phyloP scores from a whole-genome alignment of 495 filamentous ascomycete species.

The Talaromyces proteolyticus region DNA sequence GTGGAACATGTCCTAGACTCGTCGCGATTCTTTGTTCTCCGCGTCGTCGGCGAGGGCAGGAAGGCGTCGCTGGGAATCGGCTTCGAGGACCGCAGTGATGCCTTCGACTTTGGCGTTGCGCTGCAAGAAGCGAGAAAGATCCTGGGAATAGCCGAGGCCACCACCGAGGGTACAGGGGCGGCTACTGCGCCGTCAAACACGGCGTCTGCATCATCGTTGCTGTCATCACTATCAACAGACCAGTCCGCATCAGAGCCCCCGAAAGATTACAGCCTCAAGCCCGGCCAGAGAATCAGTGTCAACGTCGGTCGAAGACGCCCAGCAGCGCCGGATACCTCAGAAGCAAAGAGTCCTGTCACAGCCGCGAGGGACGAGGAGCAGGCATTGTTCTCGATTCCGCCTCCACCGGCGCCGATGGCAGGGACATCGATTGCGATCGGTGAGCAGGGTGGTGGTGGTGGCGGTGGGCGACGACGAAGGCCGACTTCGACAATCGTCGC shows the following conservation, averaged over 20 bases:
- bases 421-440: neutral
- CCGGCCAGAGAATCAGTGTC: slow-evolving; percentile 79
- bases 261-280: slow-evolving; percentile 72
- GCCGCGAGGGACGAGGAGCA: slow-evolving; percentile 15
- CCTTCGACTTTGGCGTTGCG: slow-evolving; percentile 77
- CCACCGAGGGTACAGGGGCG: too few relatives aligned
- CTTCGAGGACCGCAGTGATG: slow-evolving; percentile 77
- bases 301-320: slow-evolving; percentile 48
- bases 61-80: slow-evolving; percentile 78
- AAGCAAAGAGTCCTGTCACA: slow-evolving; percentile 4
- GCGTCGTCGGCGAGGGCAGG: slow-evolving; percentile 61
- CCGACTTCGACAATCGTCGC: slow-evolving; percentile 5
- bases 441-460: neutral
- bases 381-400: slow-evolving; percentile 41
- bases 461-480: slow-evolving; percentile 1
- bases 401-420: slow-evolving; percentile 23
- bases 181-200: slow-evolving; percentile 9
- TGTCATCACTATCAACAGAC: slow-evolving; percentile 14
- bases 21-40: slow-evolving; percentile 72
- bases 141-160: slow-evolving; percentile 34
- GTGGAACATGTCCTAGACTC: slow-evolving; percentile 72
- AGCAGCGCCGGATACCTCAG: slow-evolving; percentile 4
- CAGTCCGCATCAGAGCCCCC: slow-evolving; percentile 38
- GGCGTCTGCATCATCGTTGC: slow-evolving; percentile 12
- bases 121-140: slow-evolving; percentile 64